phyloP scores from a whole-genome alignment of 768 basidiomycete species.

The Cyclocybe cylindracea region DNA sequence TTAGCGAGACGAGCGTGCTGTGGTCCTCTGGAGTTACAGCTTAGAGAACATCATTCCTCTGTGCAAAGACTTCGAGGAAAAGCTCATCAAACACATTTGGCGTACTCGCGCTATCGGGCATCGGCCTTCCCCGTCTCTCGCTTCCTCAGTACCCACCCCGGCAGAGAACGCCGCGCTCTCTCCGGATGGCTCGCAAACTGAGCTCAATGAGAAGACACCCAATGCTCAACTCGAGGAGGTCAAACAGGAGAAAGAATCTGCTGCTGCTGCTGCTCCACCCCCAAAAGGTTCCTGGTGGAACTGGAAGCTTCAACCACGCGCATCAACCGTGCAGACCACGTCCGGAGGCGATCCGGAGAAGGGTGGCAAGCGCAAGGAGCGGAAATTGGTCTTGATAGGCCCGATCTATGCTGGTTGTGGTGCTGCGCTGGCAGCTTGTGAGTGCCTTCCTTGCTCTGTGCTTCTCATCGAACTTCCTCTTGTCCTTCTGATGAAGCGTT shows the following conservation, averaged over 20 bases:
- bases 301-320: conserved; percentile 44
- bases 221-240: conserved; percentile 16
- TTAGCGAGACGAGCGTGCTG: conserved; percentile 69
- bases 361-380: conserved; percentile 31
- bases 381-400: conserved; percentile 59
- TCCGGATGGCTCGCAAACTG: conserved; percentile 21
- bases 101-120: conserved; percentile 27
- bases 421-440: conserved; percentile 63
- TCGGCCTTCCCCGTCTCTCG: conserved; percentile 11
- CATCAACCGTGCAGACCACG: conserved; percentile 12
- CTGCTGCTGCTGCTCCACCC: conserved; percentile 14
- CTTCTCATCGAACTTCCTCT: not conserved
- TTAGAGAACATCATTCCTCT: conserved; percentile 68
- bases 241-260: conserved; percentile 19
- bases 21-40: conserved; percentile 83
- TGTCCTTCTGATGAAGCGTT: not conserved
- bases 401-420: conserved; percentile 74
- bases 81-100: conserved; percentile 85
- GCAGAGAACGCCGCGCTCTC: conserved; percentile 15
- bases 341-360: conserved; percentile 39
- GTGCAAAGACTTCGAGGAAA: conserved; percentile 73
- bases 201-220: conserved; percentile 36
- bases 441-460: conserved; percentile 19
- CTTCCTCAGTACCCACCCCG: conserved; percentile 13
- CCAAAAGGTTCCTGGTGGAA: conserved; percentile 40